Percentiles rank a stretch among this genome's conserved stretches.
Conservation (phyloP, 768 basidiomycete genomes). For the Calocera viscosa region DNA sequence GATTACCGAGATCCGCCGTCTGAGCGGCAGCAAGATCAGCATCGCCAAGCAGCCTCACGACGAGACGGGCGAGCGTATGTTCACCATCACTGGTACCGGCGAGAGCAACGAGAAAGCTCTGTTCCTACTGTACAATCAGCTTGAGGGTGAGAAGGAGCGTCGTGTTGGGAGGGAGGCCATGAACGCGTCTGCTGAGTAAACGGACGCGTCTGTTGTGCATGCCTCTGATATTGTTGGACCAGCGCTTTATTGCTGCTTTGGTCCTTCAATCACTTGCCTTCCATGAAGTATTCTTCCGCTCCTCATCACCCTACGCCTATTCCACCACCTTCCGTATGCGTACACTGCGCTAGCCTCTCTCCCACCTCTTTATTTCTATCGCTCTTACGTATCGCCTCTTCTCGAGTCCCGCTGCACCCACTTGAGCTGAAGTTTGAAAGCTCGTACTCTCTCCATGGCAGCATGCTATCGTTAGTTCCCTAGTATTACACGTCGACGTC, state of each 20-base stretch:
- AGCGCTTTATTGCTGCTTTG: neutral
- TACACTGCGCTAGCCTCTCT: neutral
- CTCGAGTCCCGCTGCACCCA: neutral
- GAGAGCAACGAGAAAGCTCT: slow-evolving; percentile 97
- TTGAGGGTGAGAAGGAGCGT: slow-evolving; percentile 93
- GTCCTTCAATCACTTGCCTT: neutral
- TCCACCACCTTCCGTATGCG: neutral
- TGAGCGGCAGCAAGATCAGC: slow-evolving; percentile 94
- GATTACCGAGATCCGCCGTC: slow-evolving; percentile 96
- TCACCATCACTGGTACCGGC: slow-evolving; percentile 88
- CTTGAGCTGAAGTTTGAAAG: neutral
- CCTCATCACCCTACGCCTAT: neutral
- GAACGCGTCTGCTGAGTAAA: neutral
- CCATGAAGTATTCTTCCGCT: neutral
- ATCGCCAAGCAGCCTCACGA: slow-evolving; percentile 99
- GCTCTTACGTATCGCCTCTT: neutral
- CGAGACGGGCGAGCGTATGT: slow-evolving; percentile 98
- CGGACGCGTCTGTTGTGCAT: neutral
- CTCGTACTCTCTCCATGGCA: neutral
- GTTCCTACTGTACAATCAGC: slow-evolving; percentile 78
- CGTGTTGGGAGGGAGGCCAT: slow-evolving; percentile 60
- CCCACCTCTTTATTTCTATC: neutral
- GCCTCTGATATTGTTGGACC: neutral
- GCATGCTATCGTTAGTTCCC: neutral
- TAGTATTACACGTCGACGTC: neutral